Base-by-base conservation (phyloP, 768 basidiomycete genomes). In the Pleurotus eryngii region DNA sequence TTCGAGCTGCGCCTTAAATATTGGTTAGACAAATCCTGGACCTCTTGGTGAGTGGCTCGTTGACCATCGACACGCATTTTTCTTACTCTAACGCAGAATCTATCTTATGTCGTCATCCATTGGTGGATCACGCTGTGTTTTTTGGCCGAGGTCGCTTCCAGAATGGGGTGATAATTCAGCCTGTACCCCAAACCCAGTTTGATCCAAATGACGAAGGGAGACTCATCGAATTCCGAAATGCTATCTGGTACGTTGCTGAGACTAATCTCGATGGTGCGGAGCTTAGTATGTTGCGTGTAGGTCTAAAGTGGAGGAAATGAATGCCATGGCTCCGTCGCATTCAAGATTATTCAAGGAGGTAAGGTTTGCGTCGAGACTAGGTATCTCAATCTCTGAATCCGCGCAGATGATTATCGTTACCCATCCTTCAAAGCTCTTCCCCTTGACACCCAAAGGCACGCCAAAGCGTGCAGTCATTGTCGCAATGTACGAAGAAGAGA, bases 261-360 rank as follows among this genome's bases (percentile, higher is more conserved):
- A 24, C 17, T 9, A 43, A 38, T 15, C 27, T 8, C 30, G 38
- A 14, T 42, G 22, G 50, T 15, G 12, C 37, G 5, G 7, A 15
- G 39, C 7, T 58, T 3, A 42, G 24, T 42, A 12, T 8, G 14
- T 3, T 2, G 1, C 22, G 11, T 24, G 5, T 53, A 79, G 74
- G 73, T 68, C 65, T 1, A 59, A 65, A 9, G 70, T 79, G 1
- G 77, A 77, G 60, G 77, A 83, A 61, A 79, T 83, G 78, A 77
- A 84, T 38, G 43, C 82, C 26, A 63, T 81, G 14, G 70, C 80
- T 0, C 65, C 69, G 2, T 61, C 2, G 78, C 81, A 0, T 18
- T 56, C 55, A 8, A 42, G 55, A 30, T 17, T 56, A 22, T 56
- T 56, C 43, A 56, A 56, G 27, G 55, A 56, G 43, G 55, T 56